A percentile compares a stretch with the other conserved stretches of the same genome.
These are phyloP conservation scores for Globisporangium heterothallicum DNA, from an alignment of 352 stramenopile species.

Conservation along the genomic window DNA sequence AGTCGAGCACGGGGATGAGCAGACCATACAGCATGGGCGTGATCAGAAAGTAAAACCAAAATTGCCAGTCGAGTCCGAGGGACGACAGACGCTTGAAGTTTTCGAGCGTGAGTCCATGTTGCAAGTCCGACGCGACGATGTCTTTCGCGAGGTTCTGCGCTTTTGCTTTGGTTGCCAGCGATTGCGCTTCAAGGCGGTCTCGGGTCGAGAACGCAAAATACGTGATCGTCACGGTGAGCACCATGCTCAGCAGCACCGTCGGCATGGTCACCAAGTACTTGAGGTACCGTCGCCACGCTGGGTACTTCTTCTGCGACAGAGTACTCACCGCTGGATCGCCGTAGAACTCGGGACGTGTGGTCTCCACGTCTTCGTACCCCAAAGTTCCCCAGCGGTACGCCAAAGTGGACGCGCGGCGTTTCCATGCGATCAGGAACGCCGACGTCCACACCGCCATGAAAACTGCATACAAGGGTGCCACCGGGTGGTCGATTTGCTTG, in stretches of 20 bases:
- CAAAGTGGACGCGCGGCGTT: constrained; percentile 61
- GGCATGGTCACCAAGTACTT: constrained; percentile 77
- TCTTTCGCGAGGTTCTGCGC: constrained; percentile 41
- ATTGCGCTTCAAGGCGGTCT: constrained; percentile 64
- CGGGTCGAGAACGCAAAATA: constrained; percentile 70
- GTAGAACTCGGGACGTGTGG: constrained; percentile 79
- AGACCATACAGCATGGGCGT: constrained; percentile 85
- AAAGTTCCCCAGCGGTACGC: constrained; percentile 88
- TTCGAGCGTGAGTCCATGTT: constrained; percentile 47
- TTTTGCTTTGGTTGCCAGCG: constrained; percentile 34
- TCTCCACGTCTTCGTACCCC: constrained; percentile 84
- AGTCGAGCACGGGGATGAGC: constrained; percentile 75
- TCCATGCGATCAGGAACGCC: constrained; percentile 86
- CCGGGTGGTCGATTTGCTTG: constrained; percentile 69
- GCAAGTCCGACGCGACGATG: constrained; percentile 31
- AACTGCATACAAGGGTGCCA: constrained; percentile 75
- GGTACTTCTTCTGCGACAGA: constrained; percentile 39
- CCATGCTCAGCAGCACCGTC: constrained; percentile 53
- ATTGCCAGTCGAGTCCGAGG: constrained; percentile 70
- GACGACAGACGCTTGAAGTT: constrained; percentile 42
- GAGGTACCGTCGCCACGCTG: constrained; percentile 60
- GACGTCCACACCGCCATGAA: constrained; percentile 90
- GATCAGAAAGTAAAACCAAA: constrained; percentile 83
- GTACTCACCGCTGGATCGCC: constrained; percentile 38
- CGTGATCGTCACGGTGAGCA: constrained; percentile 45